phyloP scores from a whole-genome alignment of 208 protist genomes.

The Crithidia expoeki region DNA sequence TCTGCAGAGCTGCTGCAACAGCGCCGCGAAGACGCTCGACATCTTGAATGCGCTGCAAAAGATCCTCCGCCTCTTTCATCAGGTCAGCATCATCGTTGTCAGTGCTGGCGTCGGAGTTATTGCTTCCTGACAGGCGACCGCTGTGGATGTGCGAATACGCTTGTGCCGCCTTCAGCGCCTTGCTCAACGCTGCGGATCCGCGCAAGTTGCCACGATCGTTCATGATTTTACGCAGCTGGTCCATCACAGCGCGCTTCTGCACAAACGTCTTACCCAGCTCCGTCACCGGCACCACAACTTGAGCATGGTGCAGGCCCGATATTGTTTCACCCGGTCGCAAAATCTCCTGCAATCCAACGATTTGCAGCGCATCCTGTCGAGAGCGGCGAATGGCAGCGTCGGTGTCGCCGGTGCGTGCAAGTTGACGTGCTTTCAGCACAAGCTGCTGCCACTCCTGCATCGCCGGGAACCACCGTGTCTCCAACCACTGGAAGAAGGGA shows the following conservation, averaged over 20 bases:
- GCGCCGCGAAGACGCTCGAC: slow-evolving; percentile 32
- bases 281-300: slow-evolving; percentile 56
- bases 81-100: slow-evolving; percentile 29
- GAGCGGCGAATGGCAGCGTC: slow-evolving; percentile 41
- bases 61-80: slow-evolving; percentile 43
- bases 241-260: slow-evolving; percentile 31
- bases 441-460: slow-evolving; percentile 66
- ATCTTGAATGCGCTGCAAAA: slow-evolving; percentile 59
- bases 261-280: slow-evolving; percentile 37
- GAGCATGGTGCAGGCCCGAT: slow-evolving; percentile 40
- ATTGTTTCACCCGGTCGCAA: slow-evolving; percentile 62
- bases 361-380: slow-evolving; percentile 41
- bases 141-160: slow-evolving; percentile 18
- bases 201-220: not conserved
- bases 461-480: slow-evolving; percentile 69
- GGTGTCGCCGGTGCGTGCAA: slow-evolving; percentile 40
- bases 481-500: slow-evolving; percentile 69
- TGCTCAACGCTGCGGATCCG: not conserved
- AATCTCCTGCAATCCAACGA: slow-evolving; percentile 66
- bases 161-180: slow-evolving; percentile 16
- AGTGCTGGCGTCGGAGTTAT: not conserved
- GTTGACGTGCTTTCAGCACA: slow-evolving; percentile 33
- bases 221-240: slow-evolving; percentile 42
- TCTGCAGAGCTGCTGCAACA: slow-evolving; percentile 35
- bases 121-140: not conserved